Base-by-base conservation (phyloP, 2,329 filamentous ascomycete genomes). In the Eutypa lata region DNA sequence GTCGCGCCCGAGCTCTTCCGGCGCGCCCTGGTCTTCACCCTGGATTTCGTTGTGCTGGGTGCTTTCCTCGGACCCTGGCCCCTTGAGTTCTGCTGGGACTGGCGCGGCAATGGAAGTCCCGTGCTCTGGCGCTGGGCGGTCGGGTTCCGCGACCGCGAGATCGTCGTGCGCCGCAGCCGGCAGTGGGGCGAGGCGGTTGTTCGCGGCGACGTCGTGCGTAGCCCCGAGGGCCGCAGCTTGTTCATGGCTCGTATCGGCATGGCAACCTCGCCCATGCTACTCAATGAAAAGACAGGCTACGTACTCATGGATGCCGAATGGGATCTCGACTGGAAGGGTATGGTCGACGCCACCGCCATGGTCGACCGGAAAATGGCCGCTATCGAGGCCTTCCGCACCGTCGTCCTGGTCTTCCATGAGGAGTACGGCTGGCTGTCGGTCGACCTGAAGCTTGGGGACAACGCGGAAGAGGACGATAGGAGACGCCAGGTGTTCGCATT, bases 261-360 rank as follows among this genome's bases (percentile, higher is more conserved):
- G 2, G 92, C 90, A 2, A 87, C 92, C 3, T 80, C 86, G 16
- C 81, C 84, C 21, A 73, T 83, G 62, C 77, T 86, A 49, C 76
- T 93, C 62, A 76, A 80, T 61, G 79, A 84, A 61, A 96, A 95
- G 79, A 96, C 91, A 28, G 91, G 91, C 19, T 96, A 95, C 67
- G 73, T 95, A 57, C 86, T 94, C 60, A 89, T 96, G 78, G 89
- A 92, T 67, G 82, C 80, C 56, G 82, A 91, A 56, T 97, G 91
- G 87, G 89, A 96, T 69, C 75, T 97, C 55, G 91, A 96, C 68
- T 97, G 92, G 80, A 78, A 79, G 46, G 80, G 81, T 19, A 97
- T 97, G 90, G 75, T 91, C 13, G 73, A 80, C 56, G 90, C 90
- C 3, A 88, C 90, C 45, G 73, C 74, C 33, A 70, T 95, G 59